Evolutionary conservation across 2,329 filamentous ascomycete species (phyloP).

Genomic region (Colletotrichum orchidophilum): DNA sequence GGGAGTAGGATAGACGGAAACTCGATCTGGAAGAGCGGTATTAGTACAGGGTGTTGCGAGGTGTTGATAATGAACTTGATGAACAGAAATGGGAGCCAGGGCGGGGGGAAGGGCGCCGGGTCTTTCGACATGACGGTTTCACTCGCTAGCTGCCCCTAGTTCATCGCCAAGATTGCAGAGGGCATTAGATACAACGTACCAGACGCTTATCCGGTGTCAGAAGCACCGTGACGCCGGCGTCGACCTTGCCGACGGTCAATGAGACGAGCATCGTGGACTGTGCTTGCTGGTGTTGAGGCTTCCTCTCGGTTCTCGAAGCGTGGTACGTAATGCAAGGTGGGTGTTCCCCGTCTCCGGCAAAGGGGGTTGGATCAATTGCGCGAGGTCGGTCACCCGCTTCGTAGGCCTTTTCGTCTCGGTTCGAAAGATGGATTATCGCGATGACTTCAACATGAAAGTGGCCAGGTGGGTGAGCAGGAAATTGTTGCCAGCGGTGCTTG

Average conservation of each 20-base stretch:
- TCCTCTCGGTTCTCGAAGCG: constrained; percentile 2
- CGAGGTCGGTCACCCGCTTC: background rate
- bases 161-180: background rate
- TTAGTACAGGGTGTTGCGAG: constrained; percentile 35
- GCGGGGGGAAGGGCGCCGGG: background rate
- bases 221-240: constrained; percentile 96
- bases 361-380: constrained; percentile 7
- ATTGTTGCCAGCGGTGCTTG: background rate
- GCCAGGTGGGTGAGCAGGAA: background rate
- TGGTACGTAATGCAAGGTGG: constrained; percentile 2
- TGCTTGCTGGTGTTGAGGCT: constrained; percentile 10
- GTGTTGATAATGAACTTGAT: constrained; percentile 36
- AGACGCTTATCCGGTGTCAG: constrained; percentile 96
- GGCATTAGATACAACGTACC: constrained; percentile 62
- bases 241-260: constrained; percentile 98
- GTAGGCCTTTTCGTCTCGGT: background rate
- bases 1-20: constrained; percentile 98
- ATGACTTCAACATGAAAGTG: background rate
- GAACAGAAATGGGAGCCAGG: background rate
- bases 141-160: background rate
- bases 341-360: background rate
- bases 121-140: background rate
- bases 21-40: constrained; percentile 77
- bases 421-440: background rate
- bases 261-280: constrained; percentile 84